Evolutionary conservation across 371 early-diverging fungal genomes (phyloP).

Genomic region (Mortierella sp.): DNA sequence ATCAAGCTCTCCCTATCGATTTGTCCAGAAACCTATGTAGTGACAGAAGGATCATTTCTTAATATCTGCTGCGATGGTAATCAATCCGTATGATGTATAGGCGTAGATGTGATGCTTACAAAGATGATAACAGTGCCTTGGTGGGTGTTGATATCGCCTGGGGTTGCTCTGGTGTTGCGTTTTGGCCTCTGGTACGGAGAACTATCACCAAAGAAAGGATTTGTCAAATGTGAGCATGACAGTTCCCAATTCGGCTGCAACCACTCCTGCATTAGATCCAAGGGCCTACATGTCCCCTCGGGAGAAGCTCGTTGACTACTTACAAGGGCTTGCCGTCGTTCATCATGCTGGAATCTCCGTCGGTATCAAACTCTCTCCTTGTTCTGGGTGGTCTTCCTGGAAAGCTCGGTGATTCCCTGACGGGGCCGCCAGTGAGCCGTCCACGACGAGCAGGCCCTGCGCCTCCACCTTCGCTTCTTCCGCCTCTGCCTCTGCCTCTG

Average conservation of each 20-base stretch:
- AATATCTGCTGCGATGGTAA: no score
- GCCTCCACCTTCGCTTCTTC: slow-evolving; percentile 10
- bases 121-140: slow-evolving; percentile 22
- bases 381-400: slow-evolving; percentile 1
- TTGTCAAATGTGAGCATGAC: no score
- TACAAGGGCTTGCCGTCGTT: slow-evolving; percentile 30
- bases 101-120: slow-evolving; percentile 16
- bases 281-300: no score
- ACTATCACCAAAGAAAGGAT: not conserved
- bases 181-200: slow-evolving; percentile 28
- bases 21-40: slow-evolving; percentile 4
- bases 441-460: slow-evolving; percentile 14
- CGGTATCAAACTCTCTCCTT: slow-evolving; percentile 4
- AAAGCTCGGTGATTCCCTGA: not conserved
- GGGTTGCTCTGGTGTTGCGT: slow-evolving; percentile 22
- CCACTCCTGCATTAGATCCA: not conserved
- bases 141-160: not conserved
- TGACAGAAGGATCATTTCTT: no score
- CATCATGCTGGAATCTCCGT: slow-evolving; percentile 31
- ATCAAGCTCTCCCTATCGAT: slow-evolving; percentile 5
- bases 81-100: no score
- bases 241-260: no score
- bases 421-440: slow-evolving; percentile 1
- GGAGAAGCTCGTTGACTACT: slow-evolving; percentile 6
- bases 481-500: slow-evolving; percentile 8